Conservation (phyloP, 345 rosid genomes). For the Chamaenerion angustifolium region DNA sequence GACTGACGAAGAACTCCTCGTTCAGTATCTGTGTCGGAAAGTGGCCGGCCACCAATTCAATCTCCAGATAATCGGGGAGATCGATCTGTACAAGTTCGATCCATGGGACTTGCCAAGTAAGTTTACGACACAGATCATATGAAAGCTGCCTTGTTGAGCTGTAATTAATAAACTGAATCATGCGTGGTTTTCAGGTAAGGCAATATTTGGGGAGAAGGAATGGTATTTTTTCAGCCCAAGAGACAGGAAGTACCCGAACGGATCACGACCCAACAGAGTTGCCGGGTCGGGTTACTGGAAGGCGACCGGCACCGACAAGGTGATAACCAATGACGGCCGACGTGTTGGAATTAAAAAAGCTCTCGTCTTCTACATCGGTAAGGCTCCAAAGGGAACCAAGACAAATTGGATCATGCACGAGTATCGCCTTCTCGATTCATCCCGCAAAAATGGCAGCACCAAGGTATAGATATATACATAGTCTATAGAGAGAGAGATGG, state of each 20-base stretch:
- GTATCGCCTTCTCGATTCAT: slow-evolving; percentile 61
- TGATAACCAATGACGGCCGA: slow-evolving; percentile 54
- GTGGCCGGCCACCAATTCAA: slow-evolving; percentile 71
- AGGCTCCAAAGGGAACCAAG: slow-evolving; percentile 86
- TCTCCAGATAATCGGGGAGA: slow-evolving; percentile 60
- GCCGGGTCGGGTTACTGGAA: slow-evolving; percentile 96
- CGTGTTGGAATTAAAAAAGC: slow-evolving; percentile 92
- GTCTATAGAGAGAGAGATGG: no score
- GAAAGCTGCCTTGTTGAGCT: not conserved
- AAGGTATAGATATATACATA: slow-evolving; percentile 24
- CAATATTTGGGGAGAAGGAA: slow-evolving; percentile 81
- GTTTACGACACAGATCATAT: slow-evolving; percentile 2
- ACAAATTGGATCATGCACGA: slow-evolving; percentile 99
- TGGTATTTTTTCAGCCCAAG: slow-evolving; percentile 96
- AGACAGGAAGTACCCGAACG: slow-evolving; percentile 90
- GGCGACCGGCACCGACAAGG: slow-evolving; percentile 90
- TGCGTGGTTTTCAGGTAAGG: slow-evolving; percentile 38
- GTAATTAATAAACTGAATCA: no score
- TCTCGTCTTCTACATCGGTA: slow-evolving; percentile 81
- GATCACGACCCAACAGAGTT: slow-evolving; percentile 82
- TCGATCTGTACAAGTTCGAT: slow-evolving; percentile 85
- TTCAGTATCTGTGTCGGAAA: slow-evolving; percentile 70
- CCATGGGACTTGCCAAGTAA: slow-evolving; percentile 84
- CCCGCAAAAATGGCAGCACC: slow-evolving; percentile 53
- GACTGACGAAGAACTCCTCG: slow-evolving; percentile 89